A percentile compares a stretch with the other conserved stretches of the same genome.
phyloP scores from a whole-genome alignment of 2,329 filamentous ascomycete species.

The Fusarium odoratissimum region DNA sequence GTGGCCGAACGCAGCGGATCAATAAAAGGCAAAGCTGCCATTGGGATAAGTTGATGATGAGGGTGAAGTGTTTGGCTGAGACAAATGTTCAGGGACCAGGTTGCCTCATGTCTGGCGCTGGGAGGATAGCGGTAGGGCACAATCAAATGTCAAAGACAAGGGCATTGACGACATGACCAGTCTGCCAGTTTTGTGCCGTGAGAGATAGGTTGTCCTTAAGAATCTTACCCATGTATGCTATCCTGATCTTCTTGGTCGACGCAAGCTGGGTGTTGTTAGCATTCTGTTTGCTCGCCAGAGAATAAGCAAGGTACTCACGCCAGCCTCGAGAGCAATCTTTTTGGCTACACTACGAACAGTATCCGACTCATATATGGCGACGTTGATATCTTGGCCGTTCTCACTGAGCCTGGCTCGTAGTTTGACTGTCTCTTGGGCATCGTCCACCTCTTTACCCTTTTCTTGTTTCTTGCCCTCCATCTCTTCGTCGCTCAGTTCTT shows the following conservation, averaged over 20 bases:
- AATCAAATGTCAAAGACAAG: conserved; percentile 69
- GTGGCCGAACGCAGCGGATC: conserved; percentile 19
- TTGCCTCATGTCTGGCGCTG: not conserved
- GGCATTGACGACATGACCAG: conserved; percentile 81
- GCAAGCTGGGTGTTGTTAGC: conserved; percentile 61
- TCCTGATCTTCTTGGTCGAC: conserved; percentile 69
- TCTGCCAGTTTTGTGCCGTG: conserved; percentile 77
- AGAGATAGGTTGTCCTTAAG: conserved; percentile 76
- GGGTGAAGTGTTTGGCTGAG: not conserved
- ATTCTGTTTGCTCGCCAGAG: not conserved
- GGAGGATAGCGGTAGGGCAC: not conserved
- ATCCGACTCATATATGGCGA: conserved; percentile 70
- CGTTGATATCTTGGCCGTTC: conserved; percentile 70
- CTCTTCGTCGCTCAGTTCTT: conserved; percentile 54
- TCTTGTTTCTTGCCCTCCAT: conserved; percentile 60
- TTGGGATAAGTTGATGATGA: conserved; percentile 2
- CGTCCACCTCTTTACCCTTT: conserved; percentile 68
- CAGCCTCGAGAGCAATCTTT: conserved; percentile 71
- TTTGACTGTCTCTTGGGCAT: conserved; percentile 65
- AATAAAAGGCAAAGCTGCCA: conserved; percentile 1
- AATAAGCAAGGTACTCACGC: conserved; percentile 61
- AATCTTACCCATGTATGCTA: conserved; percentile 85
- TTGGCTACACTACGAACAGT: conserved; percentile 71
- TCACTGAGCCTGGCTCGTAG: conserved; percentile 75
- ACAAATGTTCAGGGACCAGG: not conserved